A percentile compares a stretch with the other conserved stretches of the same genome.
phyloP scores from a whole-genome alignment of 371 early-diverging fungal species.

The Rhizopus sp. region DNA sequence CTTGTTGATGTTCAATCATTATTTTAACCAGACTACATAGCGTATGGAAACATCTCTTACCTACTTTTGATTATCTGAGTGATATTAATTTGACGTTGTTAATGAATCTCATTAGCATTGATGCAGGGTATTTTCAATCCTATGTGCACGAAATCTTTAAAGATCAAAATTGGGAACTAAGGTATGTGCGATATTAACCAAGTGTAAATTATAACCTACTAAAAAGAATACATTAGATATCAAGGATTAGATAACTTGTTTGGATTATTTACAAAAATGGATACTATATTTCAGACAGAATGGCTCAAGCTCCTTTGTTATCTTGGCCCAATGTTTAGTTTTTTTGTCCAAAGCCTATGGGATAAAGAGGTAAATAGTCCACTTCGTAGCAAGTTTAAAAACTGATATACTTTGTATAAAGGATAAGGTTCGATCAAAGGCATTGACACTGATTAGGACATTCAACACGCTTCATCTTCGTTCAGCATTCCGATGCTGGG shows the following conservation, averaged over 20 bases:
- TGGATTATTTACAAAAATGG: slow-evolving; percentile 58
- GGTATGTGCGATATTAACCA: slow-evolving; percentile 15
- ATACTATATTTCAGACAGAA: slow-evolving; percentile 50
- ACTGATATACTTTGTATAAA: slow-evolving; percentile 6
- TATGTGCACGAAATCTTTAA: slow-evolving; percentile 50
- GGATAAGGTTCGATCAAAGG: slow-evolving; percentile 58
- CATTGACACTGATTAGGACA: slow-evolving; percentile 41
- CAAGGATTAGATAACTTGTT: slow-evolving; percentile 53
- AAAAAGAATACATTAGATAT: slow-evolving; percentile 25
- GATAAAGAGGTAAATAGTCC: slow-evolving; percentile 45
- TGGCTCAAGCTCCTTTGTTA: slow-evolving; percentile 48
- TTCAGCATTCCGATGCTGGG: slow-evolving; percentile 60
- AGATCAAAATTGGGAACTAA: slow-evolving; percentile 51
- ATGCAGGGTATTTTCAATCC: slow-evolving; percentile 40
- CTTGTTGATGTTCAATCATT: not conserved
- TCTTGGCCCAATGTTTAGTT: slow-evolving; percentile 56
- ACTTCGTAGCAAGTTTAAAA: not conserved
- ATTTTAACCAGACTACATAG: slow-evolving; percentile 17
- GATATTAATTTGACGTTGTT: slow-evolving; percentile 39
- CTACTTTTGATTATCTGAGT: slow-evolving; percentile 40
- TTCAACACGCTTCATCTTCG: slow-evolving; percentile 48
- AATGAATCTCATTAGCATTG: slow-evolving; percentile 47
- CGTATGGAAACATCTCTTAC: slow-evolving; percentile 49
- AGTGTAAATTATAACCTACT: not conserved
- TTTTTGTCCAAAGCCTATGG: slow-evolving; percentile 51